Evolutionary conservation across 2,329 filamentous ascomycete species (phyloP).

Genomic region (Neospermospora avenae): DNA sequence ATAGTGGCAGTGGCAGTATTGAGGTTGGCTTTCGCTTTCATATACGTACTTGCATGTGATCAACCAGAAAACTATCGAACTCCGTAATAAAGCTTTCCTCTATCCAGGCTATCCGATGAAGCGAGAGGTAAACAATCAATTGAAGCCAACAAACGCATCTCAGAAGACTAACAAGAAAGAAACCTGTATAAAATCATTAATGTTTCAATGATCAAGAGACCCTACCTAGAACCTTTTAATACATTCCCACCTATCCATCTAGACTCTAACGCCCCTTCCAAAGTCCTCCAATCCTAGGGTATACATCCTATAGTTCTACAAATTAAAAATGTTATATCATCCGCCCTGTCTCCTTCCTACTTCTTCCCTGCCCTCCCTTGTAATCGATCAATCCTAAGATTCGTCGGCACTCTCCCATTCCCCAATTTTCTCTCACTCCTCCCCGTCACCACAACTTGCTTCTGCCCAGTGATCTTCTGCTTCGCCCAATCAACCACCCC

Average conservation of each 20-base stretch:
- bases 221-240: background rate
- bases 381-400: background rate
- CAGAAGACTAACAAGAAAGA: background rate
- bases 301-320: slow-evolving; percentile 2
- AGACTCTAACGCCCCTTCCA: slow-evolving; percentile 15
- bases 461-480: slow-evolving; percentile 15
- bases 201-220: no score
- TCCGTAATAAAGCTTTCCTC: no score
- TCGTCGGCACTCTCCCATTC: slow-evolving; percentile 19
- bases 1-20: no score
- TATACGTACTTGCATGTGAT: no score
- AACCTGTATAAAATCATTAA: background rate
- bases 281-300: background rate
- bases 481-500: slow-evolving; percentile 24
- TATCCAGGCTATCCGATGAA: no score
- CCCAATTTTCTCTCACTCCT: slow-evolving; percentile 15
- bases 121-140: background rate
- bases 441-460: slow-evolving; percentile 2
- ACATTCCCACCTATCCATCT: background rate
- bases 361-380: slow-evolving; percentile 22
- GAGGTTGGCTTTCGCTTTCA: no score
- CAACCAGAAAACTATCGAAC: no score
- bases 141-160: background rate
- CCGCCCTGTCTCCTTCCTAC: slow-evolving; percentile 7
- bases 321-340: slow-evolving; percentile 5